phyloP scores from a whole-genome alignment of 148 eudicot species.

The Tetragonia tetragonoides region DNA sequence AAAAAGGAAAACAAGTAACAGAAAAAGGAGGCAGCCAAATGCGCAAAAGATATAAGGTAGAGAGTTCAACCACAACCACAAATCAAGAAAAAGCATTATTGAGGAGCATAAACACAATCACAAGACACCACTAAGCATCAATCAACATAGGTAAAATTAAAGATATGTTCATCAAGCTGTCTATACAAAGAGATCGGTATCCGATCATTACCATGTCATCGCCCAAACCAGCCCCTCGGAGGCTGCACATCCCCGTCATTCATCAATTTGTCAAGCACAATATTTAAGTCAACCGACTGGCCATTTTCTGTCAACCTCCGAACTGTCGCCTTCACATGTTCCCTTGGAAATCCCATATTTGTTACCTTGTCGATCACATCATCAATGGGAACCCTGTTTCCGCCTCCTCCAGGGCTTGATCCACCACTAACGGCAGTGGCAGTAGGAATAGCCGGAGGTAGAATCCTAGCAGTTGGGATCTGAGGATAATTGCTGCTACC shows the following conservation, averaged over 20 bases:
- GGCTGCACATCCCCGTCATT: constrained; percentile 70
- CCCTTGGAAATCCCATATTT: constrained; percentile 87
- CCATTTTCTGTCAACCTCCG: constrained; percentile 77
- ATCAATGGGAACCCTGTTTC: constrained; percentile 82
- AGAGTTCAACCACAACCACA: constrained; percentile 2
- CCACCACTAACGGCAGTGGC: constrained; percentile 53
- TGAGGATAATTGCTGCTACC: constrained; percentile 55
- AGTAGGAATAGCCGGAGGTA: constrained; percentile 60
- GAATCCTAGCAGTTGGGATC: constrained; percentile 58
- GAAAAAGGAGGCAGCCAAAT: neutral
- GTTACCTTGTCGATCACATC: constrained; percentile 86
- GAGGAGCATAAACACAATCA: constrained; percentile 6
- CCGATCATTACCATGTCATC: constrained; percentile 31
- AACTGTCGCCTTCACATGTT: constrained; percentile 81
- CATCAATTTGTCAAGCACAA: constrained; percentile 93
- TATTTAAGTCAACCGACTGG: constrained; percentile 78
- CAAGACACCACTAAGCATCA: neutral
- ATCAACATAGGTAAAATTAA: neutral
- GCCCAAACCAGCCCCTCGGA: constrained; percentile 65
- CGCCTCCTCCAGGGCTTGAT: constrained; percentile 59
- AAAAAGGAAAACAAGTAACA: no score
- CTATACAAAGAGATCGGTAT: constrained; percentile 23
- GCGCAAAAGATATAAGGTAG: neutral
- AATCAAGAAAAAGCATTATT: neutral
- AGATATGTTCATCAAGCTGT: constrained; percentile 22